Evolutionary conservation across 2,329 filamentous ascomycete genomes (phyloP).

Genomic region (Annulohypoxylon truncatum): DNA sequence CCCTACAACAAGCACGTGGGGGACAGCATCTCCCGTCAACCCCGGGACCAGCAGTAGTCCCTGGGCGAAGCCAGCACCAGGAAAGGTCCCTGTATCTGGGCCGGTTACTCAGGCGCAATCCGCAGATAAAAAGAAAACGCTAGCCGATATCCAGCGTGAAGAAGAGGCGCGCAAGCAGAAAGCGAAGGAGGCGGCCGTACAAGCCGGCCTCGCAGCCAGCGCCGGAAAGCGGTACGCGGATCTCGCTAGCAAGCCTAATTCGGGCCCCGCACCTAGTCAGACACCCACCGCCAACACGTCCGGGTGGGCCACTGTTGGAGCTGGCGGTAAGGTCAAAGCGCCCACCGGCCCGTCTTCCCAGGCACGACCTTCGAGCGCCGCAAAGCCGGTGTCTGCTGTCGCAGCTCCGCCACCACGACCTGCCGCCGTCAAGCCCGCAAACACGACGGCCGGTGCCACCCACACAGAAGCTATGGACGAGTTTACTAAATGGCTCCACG

Average conservation of each 20-base stretch:
- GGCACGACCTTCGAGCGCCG: constrained; percentile 58
- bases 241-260: constrained; percentile 79
- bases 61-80: constrained; percentile 73
- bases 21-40: constrained; percentile 77
- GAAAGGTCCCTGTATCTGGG: constrained; percentile 54
- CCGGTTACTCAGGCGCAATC: constrained; percentile 51
- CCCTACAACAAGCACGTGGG: constrained; percentile 91
- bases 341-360: constrained; percentile 69
- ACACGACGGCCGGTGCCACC: constrained; percentile 57
- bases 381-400: constrained; percentile 55
- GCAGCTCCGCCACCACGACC: constrained; percentile 62
- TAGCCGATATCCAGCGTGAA: constrained; percentile 96
- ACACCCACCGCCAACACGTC: constrained; percentile 55
- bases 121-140: constrained; percentile 79
- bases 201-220: constrained; percentile 60
- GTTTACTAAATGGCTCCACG: constrained; percentile 91
- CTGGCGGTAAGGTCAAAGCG: constrained; percentile 89
- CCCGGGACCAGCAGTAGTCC: constrained; percentile 65
- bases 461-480: constrained; percentile 80
- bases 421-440: constrained; percentile 61
- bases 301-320: constrained; percentile 95
- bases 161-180: constrained; percentile 91
- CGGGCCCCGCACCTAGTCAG: constrained; percentile 55
- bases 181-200: constrained; percentile 63
- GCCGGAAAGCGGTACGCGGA: constrained; percentile 92